phyloP scores from a whole-genome alignment of 495 filamentous ascomycete genomes.

The Aspergillus haitiensis region DNA sequence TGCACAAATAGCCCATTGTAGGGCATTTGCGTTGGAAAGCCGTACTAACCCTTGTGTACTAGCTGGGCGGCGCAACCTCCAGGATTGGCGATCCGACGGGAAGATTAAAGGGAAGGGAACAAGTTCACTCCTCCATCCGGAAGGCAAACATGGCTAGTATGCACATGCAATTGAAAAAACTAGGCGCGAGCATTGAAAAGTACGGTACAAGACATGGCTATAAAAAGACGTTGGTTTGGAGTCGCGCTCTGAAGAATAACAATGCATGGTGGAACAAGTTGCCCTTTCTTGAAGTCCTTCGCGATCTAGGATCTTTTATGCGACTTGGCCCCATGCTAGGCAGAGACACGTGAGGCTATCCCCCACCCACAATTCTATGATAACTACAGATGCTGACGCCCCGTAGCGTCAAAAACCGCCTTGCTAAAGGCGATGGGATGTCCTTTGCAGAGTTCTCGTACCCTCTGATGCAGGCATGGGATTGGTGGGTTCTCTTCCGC shows the following conservation, averaged over 20 bases:
- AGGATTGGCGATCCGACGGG: conserved; percentile 87
- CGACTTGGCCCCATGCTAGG: conserved; percentile 83
- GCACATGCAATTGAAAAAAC: conserved; percentile 73
- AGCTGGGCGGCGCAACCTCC: conserved; percentile 83
- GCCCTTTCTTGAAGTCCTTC: conserved; percentile 69
- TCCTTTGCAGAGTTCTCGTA: conserved; percentile 93
- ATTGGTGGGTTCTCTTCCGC: conserved; percentile 83
- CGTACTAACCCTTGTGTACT: conserved; percentile 18
- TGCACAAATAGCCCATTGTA: neutral
- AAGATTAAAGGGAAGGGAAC: conserved; percentile 65
- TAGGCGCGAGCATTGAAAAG: conserved; percentile 69
- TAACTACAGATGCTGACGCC: conserved; percentile 23
- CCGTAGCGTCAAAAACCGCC: conserved; percentile 73
- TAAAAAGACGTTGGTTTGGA: conserved; percentile 59
- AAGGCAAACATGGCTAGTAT: conserved; percentile 73
- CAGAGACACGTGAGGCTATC: conserved; percentile 74
- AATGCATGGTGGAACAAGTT: conserved; percentile 73
- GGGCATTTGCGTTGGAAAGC: neutral
- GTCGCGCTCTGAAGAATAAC: conserved; percentile 71
- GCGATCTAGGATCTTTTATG: conserved; percentile 66
- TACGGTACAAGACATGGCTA: conserved; percentile 64
- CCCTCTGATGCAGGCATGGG: conserved; percentile 92
- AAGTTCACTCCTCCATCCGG: conserved; percentile 53
- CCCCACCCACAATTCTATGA: neutral
- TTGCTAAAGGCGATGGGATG: conserved; percentile 83